Evolutionary conservation across 352 stramenopile genomes (phyloP), one percentile per base, ranked within the genome.

Genomic region (Globisporangium nunn): DNA sequence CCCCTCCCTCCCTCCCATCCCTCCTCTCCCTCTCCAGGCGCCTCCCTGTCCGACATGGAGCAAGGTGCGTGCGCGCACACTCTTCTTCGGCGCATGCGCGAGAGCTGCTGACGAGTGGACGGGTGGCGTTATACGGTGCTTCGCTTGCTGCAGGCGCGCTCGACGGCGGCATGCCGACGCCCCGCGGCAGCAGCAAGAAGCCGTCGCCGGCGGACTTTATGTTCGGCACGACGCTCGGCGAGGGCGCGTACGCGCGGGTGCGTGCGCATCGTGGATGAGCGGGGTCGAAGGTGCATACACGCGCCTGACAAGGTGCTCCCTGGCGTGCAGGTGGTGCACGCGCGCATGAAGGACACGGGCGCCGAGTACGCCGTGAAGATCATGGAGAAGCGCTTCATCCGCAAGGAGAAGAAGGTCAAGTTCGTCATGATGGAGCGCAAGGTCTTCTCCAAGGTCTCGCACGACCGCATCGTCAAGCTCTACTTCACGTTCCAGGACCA

Each of bases 391-490:
- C 71, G 78, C 43, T 93, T 94, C 64, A 95, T 96, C 61, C 84
- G 81, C 54, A 91, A 91, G 70, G 86, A 96, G 66, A 95, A 95
- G 65, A 96, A 96, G 61, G 85, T 95, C 59, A 93, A 89, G 59
- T 92, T 93, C 58, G 83, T 95, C 56, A 92, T 96, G 77, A 95
- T 94, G 82, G 87, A 96, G 72, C 82, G 82, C 67, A 90, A 93
- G 50, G 85, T 96, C 45, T 93, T 96, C 60, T 93, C 85, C 44
- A 92, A 90, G 65, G 72, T 96, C 44, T 78, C 79, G 60, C 79
- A 95, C 61, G 86, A 94, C 57, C 84, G 82, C 53, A 85, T 96
- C 39, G 82, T 96, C 57, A 93, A 93, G 68, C 81, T 96, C 49
- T 94, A 89, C 63, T 96, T 91, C 59, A 94, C 84, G 3, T 96